Base-by-base conservation (phyloP, 768 basidiomycete species). In the Lactifluus rugatus region DNA sequence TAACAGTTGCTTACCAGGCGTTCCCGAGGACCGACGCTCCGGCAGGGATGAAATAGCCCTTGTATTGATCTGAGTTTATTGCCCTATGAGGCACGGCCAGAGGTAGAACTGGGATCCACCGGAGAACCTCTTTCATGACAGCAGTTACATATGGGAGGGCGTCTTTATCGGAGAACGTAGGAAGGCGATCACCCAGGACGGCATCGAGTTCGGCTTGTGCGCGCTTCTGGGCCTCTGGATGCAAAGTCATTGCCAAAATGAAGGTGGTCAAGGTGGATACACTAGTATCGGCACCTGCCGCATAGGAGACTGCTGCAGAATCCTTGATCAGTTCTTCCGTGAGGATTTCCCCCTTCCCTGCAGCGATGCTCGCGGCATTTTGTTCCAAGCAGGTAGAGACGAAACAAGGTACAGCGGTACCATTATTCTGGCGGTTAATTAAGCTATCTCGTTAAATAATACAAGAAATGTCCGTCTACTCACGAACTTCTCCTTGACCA, bases 21-120 rank as follows among this genome's bases (percentile, higher is more conserved):
- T 63, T 63, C 17, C 60, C 55, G 21, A 67, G 62, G 31, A 68
- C 48, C 6, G 64, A 61, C 1, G 68, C 62, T 4, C 66, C 68
- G 5, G 62, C 62, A n/a, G 69, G 69, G 16, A 70, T 70, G 46
- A 42, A 42, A 31, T 67, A 66, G 8, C 67, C 69, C 5, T 66
- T 56, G 52, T 69, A 70, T 32, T 56, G 54, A 32, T 67, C 67
- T 50, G 67, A 62, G 23, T 60, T 62, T 7, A 64, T 25, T 2
- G 60, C 25, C 5, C 56, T 36, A 34, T 68, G 67, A 1, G 64
- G 62, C 9, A 69, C 53, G 13, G 60, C 64, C 11, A 65, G 23
- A 21, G 68, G 67, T 9, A 52, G 47, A 9, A 63, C 64, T 1
- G 68, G 66, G 1, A 49, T 56, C 66, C 66, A 66, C 10, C 66